A percentile compares a stretch with the other conserved stretches of the same genome.
phyloP scores from a whole-genome alignment of 2,329 filamentous ascomycete species.

The Cryphonectria parasitica region DNA sequence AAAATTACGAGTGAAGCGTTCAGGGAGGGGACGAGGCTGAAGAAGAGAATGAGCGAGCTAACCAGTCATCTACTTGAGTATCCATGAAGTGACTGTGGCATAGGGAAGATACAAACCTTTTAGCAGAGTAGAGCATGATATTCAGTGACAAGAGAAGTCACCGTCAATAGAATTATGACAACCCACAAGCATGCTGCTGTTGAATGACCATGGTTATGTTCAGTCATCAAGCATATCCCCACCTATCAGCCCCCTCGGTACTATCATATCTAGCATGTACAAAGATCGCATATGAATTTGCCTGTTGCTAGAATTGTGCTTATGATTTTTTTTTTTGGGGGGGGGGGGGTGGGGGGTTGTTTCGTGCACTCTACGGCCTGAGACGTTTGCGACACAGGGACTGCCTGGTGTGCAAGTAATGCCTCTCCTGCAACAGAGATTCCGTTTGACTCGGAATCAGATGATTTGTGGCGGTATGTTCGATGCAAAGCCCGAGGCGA shows the following conservation, averaged over 20 bases:
- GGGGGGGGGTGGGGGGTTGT: too few relatives aligned
- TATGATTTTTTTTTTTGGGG: background rate
- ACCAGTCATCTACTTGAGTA: background rate
- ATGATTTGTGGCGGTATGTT: slow-evolving; percentile 5
- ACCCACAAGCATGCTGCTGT: background rate
- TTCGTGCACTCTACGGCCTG: background rate
- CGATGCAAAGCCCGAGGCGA: background rate
- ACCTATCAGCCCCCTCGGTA: background rate
- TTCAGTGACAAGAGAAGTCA: background rate
- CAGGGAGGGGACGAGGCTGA: too few relatives aligned
- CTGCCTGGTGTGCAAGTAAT: background rate
- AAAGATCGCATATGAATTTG: background rate
- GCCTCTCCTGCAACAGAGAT: background rate
- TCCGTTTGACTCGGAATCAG: background rate
- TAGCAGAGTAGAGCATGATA: background rate
- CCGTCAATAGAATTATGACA: background rate
- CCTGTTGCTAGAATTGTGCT: background rate
- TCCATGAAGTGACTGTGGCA: background rate
- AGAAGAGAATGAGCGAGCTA: too few relatives aligned
- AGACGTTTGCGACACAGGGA: background rate
- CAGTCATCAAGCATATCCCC: background rate
- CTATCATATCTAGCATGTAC: background rate
- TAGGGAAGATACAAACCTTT: background rate
- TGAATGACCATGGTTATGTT: background rate
- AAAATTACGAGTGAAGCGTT: too few relatives aligned